A percentile compares a stretch with the other conserved stretches of the same genome.
These are phyloP conservation scores for Pythium aristosporum DNA, from an alignment of 352 stramenopile genomes.

Conservation along the genomic window DNA sequence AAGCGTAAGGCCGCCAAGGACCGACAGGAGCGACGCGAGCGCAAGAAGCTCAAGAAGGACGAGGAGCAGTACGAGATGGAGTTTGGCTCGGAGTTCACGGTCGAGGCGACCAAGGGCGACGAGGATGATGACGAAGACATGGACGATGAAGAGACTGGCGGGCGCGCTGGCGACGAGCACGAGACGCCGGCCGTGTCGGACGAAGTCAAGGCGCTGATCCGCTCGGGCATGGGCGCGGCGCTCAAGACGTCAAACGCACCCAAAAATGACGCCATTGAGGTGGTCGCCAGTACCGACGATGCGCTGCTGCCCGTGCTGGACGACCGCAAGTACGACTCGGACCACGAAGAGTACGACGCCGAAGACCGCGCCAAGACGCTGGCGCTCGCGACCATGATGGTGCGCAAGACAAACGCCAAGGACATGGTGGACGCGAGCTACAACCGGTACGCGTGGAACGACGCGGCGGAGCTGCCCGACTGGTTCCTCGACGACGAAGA, in stretches of 20 bases:
- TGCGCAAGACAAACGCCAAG: conserved; percentile 96
- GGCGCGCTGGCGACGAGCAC: conserved; percentile 7
- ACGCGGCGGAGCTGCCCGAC: conserved; percentile 93
- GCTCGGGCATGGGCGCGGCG: conserved; percentile 79
- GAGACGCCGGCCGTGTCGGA: conserved; percentile 30
- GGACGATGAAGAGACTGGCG: conserved; percentile 34
- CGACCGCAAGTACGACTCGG: conserved; percentile 93
- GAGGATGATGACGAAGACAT: conserved; percentile 39
- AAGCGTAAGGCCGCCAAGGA: conserved; percentile 95
- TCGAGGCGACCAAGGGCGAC: conserved; percentile 31
- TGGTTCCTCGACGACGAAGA: conserved; percentile 98
- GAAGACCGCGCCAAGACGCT: conserved; percentile 96
- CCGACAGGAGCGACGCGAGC: conserved; percentile 82
- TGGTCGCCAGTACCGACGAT: conserved; percentile 39
- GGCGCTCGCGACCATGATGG: conserved; percentile 98
- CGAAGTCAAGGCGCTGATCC: conserved; percentile 83
- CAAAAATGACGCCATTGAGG: conserved; percentile 43
- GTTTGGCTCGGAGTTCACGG: conserved; percentile 70
- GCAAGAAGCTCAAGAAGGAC: conserved; percentile 82
- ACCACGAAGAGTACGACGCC: conserved; percentile 97
- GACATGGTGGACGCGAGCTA: conserved; percentile 98
- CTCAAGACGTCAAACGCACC: conserved; percentile 19
- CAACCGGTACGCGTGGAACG: conserved; percentile 99
- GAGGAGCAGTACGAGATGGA: conserved; percentile 84
- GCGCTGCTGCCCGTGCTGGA: conserved; percentile 60